Evolutionary conservation across 192 early-diverging fungal genomes (phyloP), one percentile per base, ranked within the genome.

Genomic region (Spizellomyces punctatus): DNA sequence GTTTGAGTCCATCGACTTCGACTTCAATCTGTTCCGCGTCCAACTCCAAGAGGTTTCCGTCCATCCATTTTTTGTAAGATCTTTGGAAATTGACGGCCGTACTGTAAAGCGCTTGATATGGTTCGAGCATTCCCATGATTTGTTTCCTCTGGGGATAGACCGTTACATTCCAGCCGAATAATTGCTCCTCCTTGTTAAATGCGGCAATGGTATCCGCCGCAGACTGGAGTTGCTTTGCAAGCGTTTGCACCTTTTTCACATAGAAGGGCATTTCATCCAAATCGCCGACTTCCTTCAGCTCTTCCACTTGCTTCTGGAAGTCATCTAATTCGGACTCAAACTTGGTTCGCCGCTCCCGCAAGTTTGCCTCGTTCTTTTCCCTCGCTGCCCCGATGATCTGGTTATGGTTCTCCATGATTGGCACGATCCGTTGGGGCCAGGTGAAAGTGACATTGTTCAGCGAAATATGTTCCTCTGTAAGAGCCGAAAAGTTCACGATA

Each of bases 191-290:
- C 58, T 79, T 85, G 74, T 89, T 89, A 79, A 89, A 89, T 4
- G 67, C 64, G 12, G 84, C 76, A 58, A 89, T 83, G n/a, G 84
- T 88, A 49, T 89, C 87, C 4, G 70, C 72, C 0, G 87, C 87
- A 10, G 70, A 60, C 64, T 77, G 75, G 5, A 89, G 77, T 57
- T 86, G 85, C 64, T 89, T 89, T 16, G 78, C 71, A 55, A 89
- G 71, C 12, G 75, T 76, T 64, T 85, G 82, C 22, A 88, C 87
- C 61, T 89, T 89, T 74, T 89, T 89, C 46, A 89, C 86, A 66
- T 89, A 89, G 71, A 89, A 89, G 8, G 86, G 86, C 85, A 89
- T 84, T 66, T 89, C 87, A 63, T 89, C 87, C 50, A 89, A 71
- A 58, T 89, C 87, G 8, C 86, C 85, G 19, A 89, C 87, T 22